phyloP scores from a whole-genome alignment of 1,284 basidiomycete genomes.

The Irpex rosettiformis region DNA sequence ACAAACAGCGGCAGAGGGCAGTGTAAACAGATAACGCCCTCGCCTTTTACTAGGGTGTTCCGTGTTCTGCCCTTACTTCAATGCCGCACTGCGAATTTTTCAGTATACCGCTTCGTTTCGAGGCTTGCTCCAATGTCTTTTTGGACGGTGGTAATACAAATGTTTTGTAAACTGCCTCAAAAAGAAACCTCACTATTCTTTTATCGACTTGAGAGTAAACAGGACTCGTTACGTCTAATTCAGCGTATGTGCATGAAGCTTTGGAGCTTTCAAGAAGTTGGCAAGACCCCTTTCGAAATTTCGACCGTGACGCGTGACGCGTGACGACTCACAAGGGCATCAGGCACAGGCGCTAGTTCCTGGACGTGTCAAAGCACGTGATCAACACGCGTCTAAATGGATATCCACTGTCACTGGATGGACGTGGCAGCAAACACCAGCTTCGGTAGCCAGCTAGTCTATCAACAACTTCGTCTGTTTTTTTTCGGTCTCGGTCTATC shows the following conservation, averaged over 20 bases:
- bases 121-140: neutral
- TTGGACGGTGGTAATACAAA: neutral
- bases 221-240: too few species aligned
- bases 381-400: neutral
- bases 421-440: conserved; percentile 6
- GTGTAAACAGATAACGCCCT: conserved; percentile 53
- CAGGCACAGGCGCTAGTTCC: too few species aligned
- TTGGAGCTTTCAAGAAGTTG: too few species aligned
- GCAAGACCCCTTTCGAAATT: too few species aligned
- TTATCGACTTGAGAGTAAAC: too few species aligned
- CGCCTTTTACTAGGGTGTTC: conserved; percentile 66
- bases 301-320: too few species aligned
- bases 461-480: conserved; percentile 12
- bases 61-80: conserved; percentile 41
- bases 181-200: too few species aligned
- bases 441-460: neutral
- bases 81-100: conserved; percentile 50
- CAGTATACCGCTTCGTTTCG: conserved; percentile 23
- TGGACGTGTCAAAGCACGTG: neutral
- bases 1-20: conserved; percentile 38
- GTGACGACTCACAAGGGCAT: too few species aligned
- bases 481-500: conserved; percentile 13
- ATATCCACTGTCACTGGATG: neutral
- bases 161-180: neutral
- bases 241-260: too few species aligned